Base-by-base conservation (phyloP, 139 green algal species). In the Chlorella sp. region DNA sequence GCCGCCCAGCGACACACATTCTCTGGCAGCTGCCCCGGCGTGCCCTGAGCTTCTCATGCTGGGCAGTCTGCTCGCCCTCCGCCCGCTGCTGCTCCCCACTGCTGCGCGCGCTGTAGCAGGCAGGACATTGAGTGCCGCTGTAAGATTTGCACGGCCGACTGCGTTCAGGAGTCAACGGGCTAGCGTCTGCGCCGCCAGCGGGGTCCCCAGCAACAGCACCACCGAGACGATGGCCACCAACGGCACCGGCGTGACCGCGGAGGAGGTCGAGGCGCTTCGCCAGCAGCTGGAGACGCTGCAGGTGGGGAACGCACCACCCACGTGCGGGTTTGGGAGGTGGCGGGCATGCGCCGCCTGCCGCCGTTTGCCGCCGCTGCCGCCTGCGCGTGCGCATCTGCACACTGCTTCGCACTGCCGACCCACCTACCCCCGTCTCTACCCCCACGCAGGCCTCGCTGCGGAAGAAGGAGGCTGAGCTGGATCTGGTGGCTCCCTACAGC, bases 401-500 rank as follows among this genome's bases (percentile, higher is more conserved):
- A 11, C 32, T 19, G 26, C 19, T 1, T 14, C 3, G 15, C 61
- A 18, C 9, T 61, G 40, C 86, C 0, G 75, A 21, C 66, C 19
- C 68, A 48, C 15, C 11, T 28, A 14, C 1, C 26, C 16, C 12
- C 4, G n/a, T n/a, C n/a, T 12, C 78, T 0, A 39, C 53, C 21
- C 42, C 5, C 12, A n/a, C 76, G 81, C 89, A 94, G 92, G 36
- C 89, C 21, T 61, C 93, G 36, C 86, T 95, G 82, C 89, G 88
- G 79, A 81, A 91, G 77, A 93, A 92, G 81, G 87, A 92, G 79
- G 82, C 89, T 12, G 90, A 92, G 83, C 71, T 83, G 34, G 81
- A 87, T 26, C 48, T 87, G 40, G 89, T 95, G 73, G 91, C 92
- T 7, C 93, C 93, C 16, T 96, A 96, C 91, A 94, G 87, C 76